Evolutionary conservation across 2,329 filamentous ascomycete genomes (phyloP).

Genomic region (Bipolaris sorokiniana): DNA sequence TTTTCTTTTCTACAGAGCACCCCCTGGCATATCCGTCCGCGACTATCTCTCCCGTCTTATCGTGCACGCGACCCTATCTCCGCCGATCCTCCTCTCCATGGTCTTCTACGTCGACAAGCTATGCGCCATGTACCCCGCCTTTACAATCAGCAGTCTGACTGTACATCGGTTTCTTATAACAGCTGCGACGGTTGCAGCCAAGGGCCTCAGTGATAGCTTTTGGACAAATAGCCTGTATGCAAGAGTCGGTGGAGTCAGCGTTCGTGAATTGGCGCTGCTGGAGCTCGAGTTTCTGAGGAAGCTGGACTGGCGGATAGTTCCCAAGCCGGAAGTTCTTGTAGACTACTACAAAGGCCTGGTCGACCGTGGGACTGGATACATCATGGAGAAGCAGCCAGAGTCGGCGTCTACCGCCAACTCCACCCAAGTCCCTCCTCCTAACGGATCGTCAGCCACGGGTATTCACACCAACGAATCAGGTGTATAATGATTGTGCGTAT

Average conservation of each 20-base stretch:
- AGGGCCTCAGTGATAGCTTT: slow-evolving; percentile 94
- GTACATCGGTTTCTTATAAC: slow-evolving; percentile 98
- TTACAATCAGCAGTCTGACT: slow-evolving; percentile 94
- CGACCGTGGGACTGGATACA: slow-evolving; percentile 66
- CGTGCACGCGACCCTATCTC: slow-evolving; percentile 89
- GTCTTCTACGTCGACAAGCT: slow-evolving; percentile 98
- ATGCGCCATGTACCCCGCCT: slow-evolving; percentile 88
- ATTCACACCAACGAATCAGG: slow-evolving; percentile 30
- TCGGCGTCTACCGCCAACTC: slow-evolving; percentile 22
- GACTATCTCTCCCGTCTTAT: slow-evolving; percentile 94
- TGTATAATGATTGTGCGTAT: slow-evolving; percentile 16
- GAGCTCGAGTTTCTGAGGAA: slow-evolving; percentile 92
- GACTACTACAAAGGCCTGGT: slow-evolving; percentile 93
- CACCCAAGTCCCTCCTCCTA: slow-evolving; percentile 18
- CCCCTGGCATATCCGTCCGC: slow-evolving; percentile 90
- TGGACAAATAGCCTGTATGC: slow-evolving; percentile 99
- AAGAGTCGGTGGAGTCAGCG: slow-evolving; percentile 86
- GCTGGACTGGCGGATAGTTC: slow-evolving; percentile 96
- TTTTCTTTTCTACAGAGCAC: slow-evolving; percentile 55
- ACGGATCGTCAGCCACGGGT: slow-evolving; percentile 30
- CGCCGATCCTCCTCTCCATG: slow-evolving; percentile 95
- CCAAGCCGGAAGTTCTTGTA: slow-evolving; percentile 88
- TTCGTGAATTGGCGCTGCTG: slow-evolving; percentile 85
- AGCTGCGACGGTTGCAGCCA: slow-evolving; percentile 91
- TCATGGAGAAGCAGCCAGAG: slow-evolving; percentile 51